phyloP scores from a whole-genome alignment of 2,329 filamentous ascomycete species.

The Hypoxylon rubiginosum region DNA sequence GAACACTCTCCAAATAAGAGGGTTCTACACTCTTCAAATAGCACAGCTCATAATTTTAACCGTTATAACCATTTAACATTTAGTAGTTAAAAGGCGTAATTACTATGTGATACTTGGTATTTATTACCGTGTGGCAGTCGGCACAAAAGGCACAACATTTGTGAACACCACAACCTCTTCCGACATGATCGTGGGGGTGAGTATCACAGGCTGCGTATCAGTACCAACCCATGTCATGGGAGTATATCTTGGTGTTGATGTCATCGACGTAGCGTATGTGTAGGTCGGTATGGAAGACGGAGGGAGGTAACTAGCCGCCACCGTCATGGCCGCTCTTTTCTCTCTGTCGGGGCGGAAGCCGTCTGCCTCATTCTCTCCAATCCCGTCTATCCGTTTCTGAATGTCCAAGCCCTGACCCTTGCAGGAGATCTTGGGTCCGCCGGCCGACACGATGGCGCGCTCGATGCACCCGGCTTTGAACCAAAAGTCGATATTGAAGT shows the following conservation, averaged over 20 bases:
- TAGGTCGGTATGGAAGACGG: slow-evolving; percentile 1
- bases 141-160: background rate
- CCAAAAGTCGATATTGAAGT: slow-evolving; percentile 44
- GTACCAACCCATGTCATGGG: no score
- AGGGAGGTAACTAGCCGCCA: background rate
- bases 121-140: background rate
- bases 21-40: no score
- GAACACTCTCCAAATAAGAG: no score
- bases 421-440: slow-evolving; percentile 45
- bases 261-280: background rate
- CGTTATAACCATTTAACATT: no score
- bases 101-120: no score
- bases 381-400: background rate
- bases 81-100: no score
- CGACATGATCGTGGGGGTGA: background rate
- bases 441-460: slow-evolving; percentile 47
- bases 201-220: background rate
- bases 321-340: background rate
- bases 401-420: background rate
- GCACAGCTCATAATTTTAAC: no score
- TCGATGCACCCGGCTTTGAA: slow-evolving; percentile 49
- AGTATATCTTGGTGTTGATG: background rate
- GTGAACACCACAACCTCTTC: background rate
- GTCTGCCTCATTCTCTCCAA: background rate
- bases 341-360: background rate